These are phyloP conservation scores for Botrytis elliptica DNA, from an alignment of 2,329 filamentous ascomycete genomes.

Conservation along the genomic window DNA sequence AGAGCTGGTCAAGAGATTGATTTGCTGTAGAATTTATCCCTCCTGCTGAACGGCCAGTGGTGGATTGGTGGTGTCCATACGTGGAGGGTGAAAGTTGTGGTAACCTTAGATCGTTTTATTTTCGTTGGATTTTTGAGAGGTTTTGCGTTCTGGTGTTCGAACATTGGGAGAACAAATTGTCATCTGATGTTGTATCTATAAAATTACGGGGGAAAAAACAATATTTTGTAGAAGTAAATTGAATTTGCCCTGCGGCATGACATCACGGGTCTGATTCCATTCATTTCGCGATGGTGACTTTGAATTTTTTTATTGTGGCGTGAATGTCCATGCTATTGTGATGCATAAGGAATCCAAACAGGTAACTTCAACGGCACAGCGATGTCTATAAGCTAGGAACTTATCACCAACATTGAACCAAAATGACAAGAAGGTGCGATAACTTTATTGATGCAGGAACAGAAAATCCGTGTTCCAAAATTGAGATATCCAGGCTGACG, in stretches of 20 bases:
- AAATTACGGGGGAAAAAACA: background rate
- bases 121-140: background rate
- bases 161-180: background rate
- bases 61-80: background rate
- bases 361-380: background rate
- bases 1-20: background rate
- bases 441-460: background rate
- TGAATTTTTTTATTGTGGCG: background rate
- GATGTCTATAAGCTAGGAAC: background rate
- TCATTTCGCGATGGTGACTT: background rate
- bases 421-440: background rate
- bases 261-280: background rate
- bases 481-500: background rate
- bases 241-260: background rate
- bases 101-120: background rate
- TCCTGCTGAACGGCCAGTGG: background rate
- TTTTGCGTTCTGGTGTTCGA: background rate
- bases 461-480: background rate
- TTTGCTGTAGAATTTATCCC: background rate
- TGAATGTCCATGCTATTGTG: background rate
- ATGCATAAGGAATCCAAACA: background rate
- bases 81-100: background rate
- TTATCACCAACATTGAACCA: background rate
- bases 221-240: background rate
- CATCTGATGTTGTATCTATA: background rate